Evolutionary conservation across 805 yeast genomes (phyloP), one percentile per base, ranked within the genome.

Genomic region (Ogataea pignaliae): DNA sequence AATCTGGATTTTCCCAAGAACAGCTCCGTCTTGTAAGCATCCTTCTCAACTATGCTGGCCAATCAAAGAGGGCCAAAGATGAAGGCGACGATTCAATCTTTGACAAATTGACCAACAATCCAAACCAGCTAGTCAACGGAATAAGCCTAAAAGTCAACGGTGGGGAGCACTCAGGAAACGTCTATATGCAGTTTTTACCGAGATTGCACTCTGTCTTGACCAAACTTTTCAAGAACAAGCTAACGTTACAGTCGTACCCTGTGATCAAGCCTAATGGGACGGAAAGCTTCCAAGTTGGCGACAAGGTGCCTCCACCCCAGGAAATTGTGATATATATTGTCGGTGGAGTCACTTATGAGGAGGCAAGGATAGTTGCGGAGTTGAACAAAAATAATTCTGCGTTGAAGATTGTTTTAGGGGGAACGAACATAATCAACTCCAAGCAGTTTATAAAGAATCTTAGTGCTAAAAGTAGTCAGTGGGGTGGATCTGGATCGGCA

Each of bases 341-440:
- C 41, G 98, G 97, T 6, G 99, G 99, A 13, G 84, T 78, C 2
- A 91, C 98, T 1, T 88, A 79, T 60, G 98, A 91, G 63, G 99
- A 93, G 61, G 87, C 95, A 0, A 76, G 97, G 48, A 65, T 89
- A 18, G 79, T 90, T 4, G 79, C 85, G 43, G 86, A 88, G 48
- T 71, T 89, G 50, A 83, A 84, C 56, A 65, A 65, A 28, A 68
- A 78, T 18, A 73, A 70, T 42, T 76, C 75, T 31, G 79, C 77
- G 10, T 72, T 85, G 37, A 77, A 88, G 50, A 70, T 87, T 13
- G 72, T 88, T 1, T 66, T 90, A n/a, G 99, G 99, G 9, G 89
- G 97, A 29, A 81, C 88, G 1, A 63, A 74, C n/a, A 65, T 83
- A 3, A 56, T 73, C 34, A 79, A 72, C 46, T 74, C 85, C 0